phyloP scores from a whole-genome alignment of 1,284 basidiomycete species.

The Exobasidium rhododendri region DNA sequence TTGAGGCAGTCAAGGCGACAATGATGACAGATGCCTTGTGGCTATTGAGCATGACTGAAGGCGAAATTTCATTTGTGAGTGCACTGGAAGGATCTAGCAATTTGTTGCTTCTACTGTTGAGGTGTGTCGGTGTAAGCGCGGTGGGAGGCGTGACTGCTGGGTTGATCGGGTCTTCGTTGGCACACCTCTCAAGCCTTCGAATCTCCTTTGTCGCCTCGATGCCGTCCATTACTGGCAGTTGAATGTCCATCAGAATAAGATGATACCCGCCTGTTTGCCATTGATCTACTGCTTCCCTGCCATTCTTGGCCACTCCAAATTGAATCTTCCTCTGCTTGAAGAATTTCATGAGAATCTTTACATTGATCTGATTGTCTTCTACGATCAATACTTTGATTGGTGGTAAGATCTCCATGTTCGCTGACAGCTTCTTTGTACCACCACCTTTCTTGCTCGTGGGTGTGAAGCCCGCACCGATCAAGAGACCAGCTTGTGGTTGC shows the following conservation, averaged over 20 bases:
- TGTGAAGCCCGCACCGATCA: conserved; percentile 50
- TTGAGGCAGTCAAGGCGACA: conserved; percentile 90
- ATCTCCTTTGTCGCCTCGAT: conserved; percentile 97
- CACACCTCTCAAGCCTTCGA: conserved; percentile 71
- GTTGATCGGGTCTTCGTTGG: conserved; percentile 62
- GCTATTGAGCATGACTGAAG: conserved; percentile 1
- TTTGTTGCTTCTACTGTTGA: too few species aligned
- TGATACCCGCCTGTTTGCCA: conserved; percentile 93
- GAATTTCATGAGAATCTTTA: conserved; percentile 90
- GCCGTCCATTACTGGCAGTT: conserved; percentile 98
- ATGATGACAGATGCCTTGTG: conserved; percentile 90
- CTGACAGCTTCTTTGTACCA: conserved; percentile 37
- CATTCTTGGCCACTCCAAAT: conserved; percentile 90
- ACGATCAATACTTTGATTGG: conserved; percentile 54
- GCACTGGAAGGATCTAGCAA: conserved; percentile 15
- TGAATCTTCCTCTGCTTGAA: conserved; percentile 95
- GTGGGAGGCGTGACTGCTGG: neutral
- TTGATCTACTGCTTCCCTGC: conserved; percentile 90
- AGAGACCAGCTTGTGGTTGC: conserved; percentile 47
- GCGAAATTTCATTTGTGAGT: conserved; percentile 21
- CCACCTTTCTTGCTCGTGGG: conserved; percentile 23
- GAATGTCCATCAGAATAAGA: conserved; percentile 98
- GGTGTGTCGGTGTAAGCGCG: neutral
- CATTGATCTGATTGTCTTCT: conserved; percentile 93
- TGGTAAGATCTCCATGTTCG: conserved; percentile 45